phyloP scores from a whole-genome alignment of 495 filamentous ascomycete genomes.

The Cercophora newfieldiana region DNA sequence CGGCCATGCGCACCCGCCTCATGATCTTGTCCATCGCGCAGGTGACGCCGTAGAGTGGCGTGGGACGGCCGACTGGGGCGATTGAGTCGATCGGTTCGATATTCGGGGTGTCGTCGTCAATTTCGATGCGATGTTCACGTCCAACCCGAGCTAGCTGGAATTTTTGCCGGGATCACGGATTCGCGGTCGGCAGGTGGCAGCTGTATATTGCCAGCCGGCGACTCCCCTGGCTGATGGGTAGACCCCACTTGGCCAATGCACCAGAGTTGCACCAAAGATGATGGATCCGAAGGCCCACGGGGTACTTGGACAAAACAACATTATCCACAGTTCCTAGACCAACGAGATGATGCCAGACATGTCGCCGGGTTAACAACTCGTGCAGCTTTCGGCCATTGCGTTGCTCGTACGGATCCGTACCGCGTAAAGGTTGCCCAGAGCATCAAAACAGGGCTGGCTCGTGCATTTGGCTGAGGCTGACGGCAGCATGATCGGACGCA shows the following conservation, averaged over 20 bases:
- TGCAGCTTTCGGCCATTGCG: background rate
- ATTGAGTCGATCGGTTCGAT: background rate
- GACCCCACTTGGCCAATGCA: no score
- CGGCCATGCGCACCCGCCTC: conserved; percentile 64
- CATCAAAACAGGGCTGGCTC: background rate
- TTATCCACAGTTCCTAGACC: no score
- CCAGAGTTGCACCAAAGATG: no score
- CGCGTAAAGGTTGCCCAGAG: background rate
- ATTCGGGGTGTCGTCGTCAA: background rate
- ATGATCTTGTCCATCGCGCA: conserved; percentile 73
- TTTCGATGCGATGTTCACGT: no score
- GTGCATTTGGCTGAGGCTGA: conserved; percentile 4
- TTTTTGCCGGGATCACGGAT: background rate
- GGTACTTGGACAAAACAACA: no score
- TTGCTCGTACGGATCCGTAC: no score
- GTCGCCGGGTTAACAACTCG: background rate
- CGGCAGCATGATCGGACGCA: background rate
- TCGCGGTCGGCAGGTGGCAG: no score
- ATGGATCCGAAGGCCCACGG: no score
- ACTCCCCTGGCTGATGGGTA: no score
- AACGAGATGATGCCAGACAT: background rate
- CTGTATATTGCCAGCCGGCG: background rate
- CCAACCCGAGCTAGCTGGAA: background rate
- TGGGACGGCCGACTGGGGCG: background rate
- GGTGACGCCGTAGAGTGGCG: background rate